Percentiles rank a stretch among this genome's conserved stretches.
These are phyloP conservation scores for Tremella fuciformis DNA, from an alignment of 768 basidiomycete species.

Conservation along the genomic window DNA sequence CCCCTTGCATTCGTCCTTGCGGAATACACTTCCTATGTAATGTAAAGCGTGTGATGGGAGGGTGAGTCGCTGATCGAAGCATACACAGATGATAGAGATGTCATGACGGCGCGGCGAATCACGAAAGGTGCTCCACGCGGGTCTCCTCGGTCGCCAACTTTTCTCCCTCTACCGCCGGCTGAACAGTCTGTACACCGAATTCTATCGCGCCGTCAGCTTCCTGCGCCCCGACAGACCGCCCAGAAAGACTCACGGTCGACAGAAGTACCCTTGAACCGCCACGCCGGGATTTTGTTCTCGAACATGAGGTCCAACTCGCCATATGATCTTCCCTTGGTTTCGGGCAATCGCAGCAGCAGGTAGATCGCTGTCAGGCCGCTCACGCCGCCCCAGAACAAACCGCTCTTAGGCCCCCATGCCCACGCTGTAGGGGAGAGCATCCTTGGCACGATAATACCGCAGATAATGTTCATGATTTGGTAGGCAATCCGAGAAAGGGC, in stretches of 20 bases:
- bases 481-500: constrained; percentile 15
- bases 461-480: constrained; percentile 31
- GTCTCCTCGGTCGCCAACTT: no score
- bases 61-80: no score
- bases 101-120: no score
- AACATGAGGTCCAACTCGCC: constrained; percentile 18
- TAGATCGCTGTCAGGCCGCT: constrained; percentile 14
- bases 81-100: no score
- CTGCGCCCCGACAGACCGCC: no score
- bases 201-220: no score
- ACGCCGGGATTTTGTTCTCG: constrained; percentile 45
- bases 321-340: constrained; percentile 13
- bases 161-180: no score
- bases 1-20: no score
- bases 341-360: constrained; percentile 20
- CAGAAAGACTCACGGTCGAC: constrained; percentile 18
- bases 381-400: constrained; percentile 21
- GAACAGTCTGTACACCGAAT: no score
- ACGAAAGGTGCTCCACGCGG: no score
- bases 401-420: constrained; percentile 22
- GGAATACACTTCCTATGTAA: no score
- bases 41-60: no score
- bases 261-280: constrained; percentile 42
- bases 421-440: constrained; percentile 10
- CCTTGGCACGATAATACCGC: constrained; percentile 28